These are phyloP conservation scores for Trametes sp. DNA, from an alignment of 1,284 basidiomycete species.

Conservation along the genomic window DNA sequence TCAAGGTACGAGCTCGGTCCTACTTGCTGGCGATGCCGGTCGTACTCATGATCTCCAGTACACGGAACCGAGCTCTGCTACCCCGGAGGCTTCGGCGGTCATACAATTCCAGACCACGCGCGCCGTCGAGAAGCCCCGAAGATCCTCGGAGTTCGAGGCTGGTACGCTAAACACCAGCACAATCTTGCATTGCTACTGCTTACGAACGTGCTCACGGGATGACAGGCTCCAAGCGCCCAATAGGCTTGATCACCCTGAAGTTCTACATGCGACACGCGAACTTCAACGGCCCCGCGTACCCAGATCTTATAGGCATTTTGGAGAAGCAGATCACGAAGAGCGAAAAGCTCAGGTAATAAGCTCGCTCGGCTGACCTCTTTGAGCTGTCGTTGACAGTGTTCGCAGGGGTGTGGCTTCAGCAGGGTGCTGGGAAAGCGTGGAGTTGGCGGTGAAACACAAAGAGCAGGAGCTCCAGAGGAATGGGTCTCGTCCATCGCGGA, in stretches of 20 bases:
- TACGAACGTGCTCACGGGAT: neutral
- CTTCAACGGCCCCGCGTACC: conserved; percentile 27
- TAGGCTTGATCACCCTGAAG: conserved; percentile 26
- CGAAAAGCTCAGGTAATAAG: neutral
- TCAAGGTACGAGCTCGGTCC: conserved; percentile 5
- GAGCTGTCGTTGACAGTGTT: neutral
- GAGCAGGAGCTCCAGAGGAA: neutral
- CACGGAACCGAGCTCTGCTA: neutral
- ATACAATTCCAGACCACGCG: neutral
- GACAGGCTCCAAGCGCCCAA: conserved; percentile 14
- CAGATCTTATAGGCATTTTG: conserved; percentile 14
- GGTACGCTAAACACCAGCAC: too few species aligned
- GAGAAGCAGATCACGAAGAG: conserved; percentile 10
- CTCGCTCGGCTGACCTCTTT: neutral
- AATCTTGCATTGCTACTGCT: neutral
- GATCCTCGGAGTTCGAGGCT: neutral
- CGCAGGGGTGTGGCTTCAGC: neutral
- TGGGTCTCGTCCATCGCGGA: neutral
- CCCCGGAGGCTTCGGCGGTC: neutral
- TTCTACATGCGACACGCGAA: conserved; percentile 27
- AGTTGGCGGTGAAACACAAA: conserved; percentile 1
- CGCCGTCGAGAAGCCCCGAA: neutral
- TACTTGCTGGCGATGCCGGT: neutral
- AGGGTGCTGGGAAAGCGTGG: conserved; percentile 2
- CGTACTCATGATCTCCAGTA: neutral